Base-by-base conservation (phyloP, 345 rosid species). In the Heritiera littoralis region DNA sequence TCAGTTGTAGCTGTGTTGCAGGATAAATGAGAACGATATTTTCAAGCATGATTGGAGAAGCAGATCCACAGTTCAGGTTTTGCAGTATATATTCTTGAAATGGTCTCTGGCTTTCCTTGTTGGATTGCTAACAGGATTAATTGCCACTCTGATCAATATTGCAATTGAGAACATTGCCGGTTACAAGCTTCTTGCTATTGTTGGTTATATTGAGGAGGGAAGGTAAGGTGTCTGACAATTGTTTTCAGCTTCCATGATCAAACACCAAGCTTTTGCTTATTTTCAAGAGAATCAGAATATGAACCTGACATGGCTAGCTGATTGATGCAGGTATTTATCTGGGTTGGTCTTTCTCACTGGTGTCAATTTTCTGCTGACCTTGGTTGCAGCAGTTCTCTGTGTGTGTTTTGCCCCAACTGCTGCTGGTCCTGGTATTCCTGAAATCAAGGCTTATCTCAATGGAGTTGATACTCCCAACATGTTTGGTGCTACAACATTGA, bases 21-120 rank as follows among this genome's bases (percentile, higher is more conserved):
- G 98, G 86, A 93, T 93, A 80, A 93, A 93, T 81, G 98, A 95
- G 80, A 95, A 92, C 66, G 98, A 92, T 85, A 72, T 95, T 79
- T 95, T 95, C 88, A 95, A 93, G 85, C 98, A 95, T 78, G 98
- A 95, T 64, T 93, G 98, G 98, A 91, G 98, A 82, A 90, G 91
- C 80, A 87, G 98, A 92, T 90, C 97, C 81, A 89, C 82, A 82
- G 84, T 77, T 61, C 97, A 95, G 83, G 94, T 95, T 32, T 77
- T 95, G 84, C 98, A 90, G 78, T 95, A 95, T 77, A 78, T 95
- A 52, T 91, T 93, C 87, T 58, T 84, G 84, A 95, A 95, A 85
- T 95, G 98, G 98, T 68, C 88, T 5, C 81, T 92, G 56, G 98
- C 98, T 48, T 92, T 83, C 80, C 92, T 93, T 79, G 90, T 95